A percentile compares a stretch with the other conserved stretches of the same genome.
Conservation (phyloP, 768 basidiomycete species). For the Auricularia sp. region DNA sequence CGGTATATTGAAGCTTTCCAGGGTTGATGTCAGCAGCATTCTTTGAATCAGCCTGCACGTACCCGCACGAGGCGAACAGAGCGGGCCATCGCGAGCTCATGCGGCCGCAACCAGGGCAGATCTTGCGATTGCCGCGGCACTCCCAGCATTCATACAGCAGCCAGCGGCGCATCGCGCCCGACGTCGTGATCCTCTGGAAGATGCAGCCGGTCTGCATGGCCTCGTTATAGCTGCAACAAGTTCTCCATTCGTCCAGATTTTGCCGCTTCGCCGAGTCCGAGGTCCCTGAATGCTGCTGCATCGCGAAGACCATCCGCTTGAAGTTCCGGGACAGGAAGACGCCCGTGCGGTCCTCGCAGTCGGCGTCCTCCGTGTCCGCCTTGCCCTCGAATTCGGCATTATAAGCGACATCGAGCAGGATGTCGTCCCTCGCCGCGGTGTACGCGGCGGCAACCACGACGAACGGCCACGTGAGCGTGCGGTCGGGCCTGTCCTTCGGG, state of each 20-base stretch:
- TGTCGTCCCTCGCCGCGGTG: not conserved
- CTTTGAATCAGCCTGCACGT: not conserved
- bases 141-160: not conserved
- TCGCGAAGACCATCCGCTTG: not conserved
- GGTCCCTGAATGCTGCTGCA: not conserved
- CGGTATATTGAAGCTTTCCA: not conserved
- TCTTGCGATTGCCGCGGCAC: not conserved
- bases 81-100: not conserved
- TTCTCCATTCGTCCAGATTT: not conserved
- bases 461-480: not conserved
- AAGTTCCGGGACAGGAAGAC: not conserved
- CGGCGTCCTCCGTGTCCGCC: not conserved
- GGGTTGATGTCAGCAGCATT: not conserved
- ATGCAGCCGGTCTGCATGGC: not conserved
- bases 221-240: not conserved
- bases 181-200: not conserved
- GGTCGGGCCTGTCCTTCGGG: not conserved
- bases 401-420: not conserved
- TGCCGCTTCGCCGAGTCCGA: no score
- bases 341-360: not conserved
- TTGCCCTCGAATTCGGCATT: no score
- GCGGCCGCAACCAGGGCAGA: not conserved
- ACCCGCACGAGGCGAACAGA: not conserved
- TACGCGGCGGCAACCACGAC: not conserved
- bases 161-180: not conserved